Evolutionary conservation across 768 basidiomycete genomes (phyloP).

Genomic region (Neoboletus brunneissimus): DNA sequence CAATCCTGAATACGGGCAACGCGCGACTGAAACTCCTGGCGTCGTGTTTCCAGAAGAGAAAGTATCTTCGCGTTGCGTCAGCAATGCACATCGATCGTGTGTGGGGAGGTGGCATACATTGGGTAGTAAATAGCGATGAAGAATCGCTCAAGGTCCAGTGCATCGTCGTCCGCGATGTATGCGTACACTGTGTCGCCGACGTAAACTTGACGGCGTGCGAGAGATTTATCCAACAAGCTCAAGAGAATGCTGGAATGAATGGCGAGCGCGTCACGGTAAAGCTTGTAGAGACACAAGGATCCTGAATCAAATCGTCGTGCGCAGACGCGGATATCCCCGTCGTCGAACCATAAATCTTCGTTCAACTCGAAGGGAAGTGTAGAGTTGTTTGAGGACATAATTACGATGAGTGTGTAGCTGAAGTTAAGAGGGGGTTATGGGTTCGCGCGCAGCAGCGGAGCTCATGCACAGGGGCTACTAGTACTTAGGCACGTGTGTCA

Average conservation of each 20-base stretch:
- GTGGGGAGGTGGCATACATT: not conserved
- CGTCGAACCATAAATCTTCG: constrained; percentile 7
- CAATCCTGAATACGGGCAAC: constrained; percentile 3
- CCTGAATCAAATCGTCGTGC: constrained; percentile 6
- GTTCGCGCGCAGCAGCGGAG: not conserved
- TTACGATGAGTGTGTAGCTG: not conserved
- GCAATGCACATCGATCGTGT: not conserved
- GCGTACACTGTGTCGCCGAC: not conserved
- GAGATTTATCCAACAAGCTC: not conserved
- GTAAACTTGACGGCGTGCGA: not conserved
- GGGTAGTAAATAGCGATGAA: constrained; percentile 2
- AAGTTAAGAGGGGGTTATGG: not conserved
- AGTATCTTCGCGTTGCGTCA: not conserved
- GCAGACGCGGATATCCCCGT: constrained; percentile 2
- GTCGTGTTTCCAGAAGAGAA: constrained; percentile 2
- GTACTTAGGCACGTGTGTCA: not conserved
- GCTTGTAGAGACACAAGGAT: constrained; percentile 4
- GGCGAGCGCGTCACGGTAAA: constrained; percentile 4
- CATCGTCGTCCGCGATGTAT: not conserved
- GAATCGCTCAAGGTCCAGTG: constrained; percentile 6
- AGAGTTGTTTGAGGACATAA: not conserved
- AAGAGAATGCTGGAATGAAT: not conserved
- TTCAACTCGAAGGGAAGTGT: not conserved
- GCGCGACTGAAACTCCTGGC: not conserved
- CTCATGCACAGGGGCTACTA: not conserved